Evolutionary conservation across 2,329 filamentous ascomycete species (phyloP).

Genomic region (Apiospora marii): DNA sequence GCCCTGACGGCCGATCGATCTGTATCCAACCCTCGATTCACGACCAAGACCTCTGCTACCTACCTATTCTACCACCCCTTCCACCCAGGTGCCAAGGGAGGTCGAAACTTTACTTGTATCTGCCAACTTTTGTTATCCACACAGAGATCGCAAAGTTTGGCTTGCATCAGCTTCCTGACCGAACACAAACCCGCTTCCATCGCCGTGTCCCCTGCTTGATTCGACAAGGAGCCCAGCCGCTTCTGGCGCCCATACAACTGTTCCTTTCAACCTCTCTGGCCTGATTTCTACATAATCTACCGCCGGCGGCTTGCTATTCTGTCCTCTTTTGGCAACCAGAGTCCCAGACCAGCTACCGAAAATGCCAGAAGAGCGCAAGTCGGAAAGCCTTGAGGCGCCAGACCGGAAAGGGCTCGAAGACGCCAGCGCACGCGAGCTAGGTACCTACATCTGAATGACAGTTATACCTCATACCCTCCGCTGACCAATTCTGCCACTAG

Average conservation of each 20-base stretch:
- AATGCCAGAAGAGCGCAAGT: constrained; percentile 40
- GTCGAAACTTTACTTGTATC: neutral
- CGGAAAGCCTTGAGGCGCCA: constrained; percentile 43
- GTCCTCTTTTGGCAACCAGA: constrained; percentile 8
- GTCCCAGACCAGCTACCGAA: neutral
- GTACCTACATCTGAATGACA: constrained; percentile 45
- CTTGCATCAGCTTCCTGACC: neutral
- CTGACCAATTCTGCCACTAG: constrained; percentile 39
- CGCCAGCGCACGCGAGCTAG: constrained; percentile 67
- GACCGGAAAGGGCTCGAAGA: constrained; percentile 54
- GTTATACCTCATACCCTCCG: neutral
- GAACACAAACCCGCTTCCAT: neutral
- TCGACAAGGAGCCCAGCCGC: constrained; percentile 9
- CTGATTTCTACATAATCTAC: constrained; percentile 5
- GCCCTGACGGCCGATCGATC: constrained; percentile 20
- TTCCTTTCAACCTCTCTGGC: neutral
- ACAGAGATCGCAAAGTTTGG: neutral
- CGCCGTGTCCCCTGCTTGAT: constrained; percentile 12
- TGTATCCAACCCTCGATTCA: constrained; percentile 21
- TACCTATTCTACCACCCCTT: neutral
- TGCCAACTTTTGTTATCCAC: neutral
- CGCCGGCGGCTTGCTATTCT: constrained; percentile 24
- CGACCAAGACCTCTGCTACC: neutral
- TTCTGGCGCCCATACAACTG: neutral
- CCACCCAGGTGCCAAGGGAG: constrained; percentile 1